These are phyloP conservation scores for Botrytis paeoniae DNA, from an alignment of 2,329 filamentous ascomycete species.

Conservation along the genomic window DNA sequence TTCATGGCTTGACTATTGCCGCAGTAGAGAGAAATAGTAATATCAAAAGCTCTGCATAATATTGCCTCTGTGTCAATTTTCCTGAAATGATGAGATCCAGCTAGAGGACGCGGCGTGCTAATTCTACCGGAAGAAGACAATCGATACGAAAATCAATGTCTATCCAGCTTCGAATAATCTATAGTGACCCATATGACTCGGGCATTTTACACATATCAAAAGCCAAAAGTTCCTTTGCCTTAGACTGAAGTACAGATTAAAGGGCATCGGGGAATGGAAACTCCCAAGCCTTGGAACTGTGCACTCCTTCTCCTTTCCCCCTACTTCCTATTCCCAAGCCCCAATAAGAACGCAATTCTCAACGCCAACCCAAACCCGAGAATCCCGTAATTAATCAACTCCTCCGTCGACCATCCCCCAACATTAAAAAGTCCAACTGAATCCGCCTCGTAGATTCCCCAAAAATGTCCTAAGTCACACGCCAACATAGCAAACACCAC, in stretches of 20 bases:
- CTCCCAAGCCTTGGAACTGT: neutral
- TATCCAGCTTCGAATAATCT: neutral
- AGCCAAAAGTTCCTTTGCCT: neutral
- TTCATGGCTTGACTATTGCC: neutral
- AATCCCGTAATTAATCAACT: neutral
- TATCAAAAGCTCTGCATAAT: neutral
- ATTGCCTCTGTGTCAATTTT: too few relatives aligned
- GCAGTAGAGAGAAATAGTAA: neutral
- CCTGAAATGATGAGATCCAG: neutral
- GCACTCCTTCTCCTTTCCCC: too few relatives aligned
- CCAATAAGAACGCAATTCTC: neutral
- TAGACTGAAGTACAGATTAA: neutral
- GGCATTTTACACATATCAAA: neutral
- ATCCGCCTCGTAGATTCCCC: neutral
- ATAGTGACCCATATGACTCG: neutral
- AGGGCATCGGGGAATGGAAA: neutral
- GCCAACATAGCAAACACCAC: neutral
- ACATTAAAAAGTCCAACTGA: neutral
- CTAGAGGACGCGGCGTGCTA: neutral
- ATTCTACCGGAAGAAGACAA: too few relatives aligned
- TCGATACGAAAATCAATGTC: too few relatives aligned
- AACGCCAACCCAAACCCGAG: neutral
- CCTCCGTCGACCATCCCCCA: neutral
- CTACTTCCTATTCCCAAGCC: neutral
- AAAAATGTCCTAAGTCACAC: neutral